Evolutionary conservation across 495 filamentous ascomycete species (phyloP).

Genomic region (Hapsidospora chrysogenum): DNA sequence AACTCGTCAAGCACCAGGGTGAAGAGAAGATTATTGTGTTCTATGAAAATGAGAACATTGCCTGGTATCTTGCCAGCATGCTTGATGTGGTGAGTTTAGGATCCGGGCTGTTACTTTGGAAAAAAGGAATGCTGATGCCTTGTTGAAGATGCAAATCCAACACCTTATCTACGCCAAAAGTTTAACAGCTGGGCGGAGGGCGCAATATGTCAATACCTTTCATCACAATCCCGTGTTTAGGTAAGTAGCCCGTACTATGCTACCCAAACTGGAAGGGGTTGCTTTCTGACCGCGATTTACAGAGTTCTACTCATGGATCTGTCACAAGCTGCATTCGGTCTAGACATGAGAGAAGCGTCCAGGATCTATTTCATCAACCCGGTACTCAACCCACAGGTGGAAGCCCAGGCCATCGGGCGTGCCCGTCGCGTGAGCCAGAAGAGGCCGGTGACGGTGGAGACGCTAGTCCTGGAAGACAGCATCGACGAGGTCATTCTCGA

Average conservation of each 20-base stretch:
- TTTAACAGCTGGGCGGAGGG: constrained; percentile 39
- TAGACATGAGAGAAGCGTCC: constrained; percentile 68
- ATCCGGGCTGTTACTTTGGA: not conserved
- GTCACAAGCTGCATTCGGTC: constrained; percentile 67
- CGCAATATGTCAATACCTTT: constrained; percentile 64
- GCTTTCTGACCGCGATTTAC: constrained; percentile 12
- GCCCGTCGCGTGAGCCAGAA: constrained; percentile 79
- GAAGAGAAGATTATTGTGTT: constrained; percentile 83
- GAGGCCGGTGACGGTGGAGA: constrained; percentile 70
- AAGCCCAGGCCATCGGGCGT: constrained; percentile 85
- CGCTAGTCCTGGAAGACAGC: constrained; percentile 62
- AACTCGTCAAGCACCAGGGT: constrained; percentile 45
- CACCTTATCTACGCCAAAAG: constrained; percentile 68
- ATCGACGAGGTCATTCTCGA: constrained; percentile 75
- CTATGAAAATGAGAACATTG: constrained; percentile 75
- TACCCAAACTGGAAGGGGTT: too few relatives aligned
- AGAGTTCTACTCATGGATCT: constrained; percentile 85
- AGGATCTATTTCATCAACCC: constrained; percentile 88
- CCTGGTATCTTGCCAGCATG: constrained; percentile 66
- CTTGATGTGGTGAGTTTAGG: constrained; percentile 42
- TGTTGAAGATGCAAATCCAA: constrained; percentile 38
- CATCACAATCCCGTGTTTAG: constrained; percentile 41
- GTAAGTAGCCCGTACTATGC: constrained; percentile 3
- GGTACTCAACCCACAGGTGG: constrained; percentile 68
- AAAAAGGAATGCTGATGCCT: constrained; percentile 22